Evolutionary conservation across 495 filamentous ascomycete species (phyloP).

Genomic region (Neurospora discreta): DNA sequence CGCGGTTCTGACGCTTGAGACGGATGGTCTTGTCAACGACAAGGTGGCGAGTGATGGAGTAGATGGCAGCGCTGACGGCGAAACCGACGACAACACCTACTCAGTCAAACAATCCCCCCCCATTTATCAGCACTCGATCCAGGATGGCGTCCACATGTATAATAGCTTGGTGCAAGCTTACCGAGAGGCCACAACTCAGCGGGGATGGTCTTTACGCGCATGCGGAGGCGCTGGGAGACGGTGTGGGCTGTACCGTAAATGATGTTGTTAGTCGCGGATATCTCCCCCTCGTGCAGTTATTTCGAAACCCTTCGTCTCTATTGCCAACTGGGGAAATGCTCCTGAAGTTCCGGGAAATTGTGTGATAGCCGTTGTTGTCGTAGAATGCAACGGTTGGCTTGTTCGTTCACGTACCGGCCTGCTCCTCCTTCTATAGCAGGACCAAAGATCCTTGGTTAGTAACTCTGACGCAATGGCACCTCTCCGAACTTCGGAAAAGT

Average conservation of each 20-base stretch:
- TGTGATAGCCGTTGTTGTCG: slow-evolving; percentile 4
- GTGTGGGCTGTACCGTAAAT: slow-evolving; percentile 62
- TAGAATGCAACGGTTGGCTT: slow-evolving; percentile 10
- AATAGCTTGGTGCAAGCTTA: slow-evolving; percentile 35
- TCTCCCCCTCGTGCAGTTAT: background rate
- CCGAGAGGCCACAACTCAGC: slow-evolving; percentile 92
- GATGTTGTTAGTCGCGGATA: slow-evolving; percentile 14
- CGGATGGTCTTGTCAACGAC: slow-evolving; percentile 84
- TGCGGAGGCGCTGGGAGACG: slow-evolving; percentile 79
- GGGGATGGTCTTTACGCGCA: slow-evolving; percentile 75
- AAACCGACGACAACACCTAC: slow-evolving; percentile 74
- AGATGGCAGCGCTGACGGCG: slow-evolving; percentile 55
- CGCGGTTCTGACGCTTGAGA: slow-evolving; percentile 48
- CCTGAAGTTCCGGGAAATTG: background rate
- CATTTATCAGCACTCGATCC: background rate
- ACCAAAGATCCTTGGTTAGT: slow-evolving; percentile 21
- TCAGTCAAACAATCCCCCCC: slow-evolving; percentile 4
- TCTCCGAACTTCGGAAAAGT: background rate
- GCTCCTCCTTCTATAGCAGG: slow-evolving; percentile 61
- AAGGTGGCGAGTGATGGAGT: slow-evolving; percentile 73
- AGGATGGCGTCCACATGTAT: background rate
- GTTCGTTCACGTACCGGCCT: slow-evolving; percentile 56
- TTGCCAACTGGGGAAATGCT: background rate
- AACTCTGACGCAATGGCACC: slow-evolving; percentile 13
- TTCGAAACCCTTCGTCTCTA: background rate